Conservation (phyloP, 306 rosid species). For the Calophaca sinica region DNA sequence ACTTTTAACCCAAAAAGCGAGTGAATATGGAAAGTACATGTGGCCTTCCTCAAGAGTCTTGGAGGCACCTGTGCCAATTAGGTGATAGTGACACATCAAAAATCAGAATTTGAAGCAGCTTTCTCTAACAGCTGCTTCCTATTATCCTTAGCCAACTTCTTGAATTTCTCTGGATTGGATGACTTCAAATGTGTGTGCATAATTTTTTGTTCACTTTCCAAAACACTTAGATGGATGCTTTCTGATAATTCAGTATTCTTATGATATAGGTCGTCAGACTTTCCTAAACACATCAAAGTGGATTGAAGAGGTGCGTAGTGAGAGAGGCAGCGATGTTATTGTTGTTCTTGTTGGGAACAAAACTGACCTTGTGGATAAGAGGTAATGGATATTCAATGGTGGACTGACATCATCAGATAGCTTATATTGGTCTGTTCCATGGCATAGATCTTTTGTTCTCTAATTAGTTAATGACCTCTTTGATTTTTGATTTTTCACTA, state of each 20-base stretch:
- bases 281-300: slow-evolving; percentile 83
- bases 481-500: slow-evolving; percentile 17
- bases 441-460: slow-evolving; percentile 35
- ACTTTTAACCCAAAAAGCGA: slow-evolving; percentile 9
- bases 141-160: slow-evolving; percentile 25
- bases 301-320: slow-evolving; percentile 95
- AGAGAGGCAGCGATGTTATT: slow-evolving; percentile 88
- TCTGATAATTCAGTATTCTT: slow-evolving; percentile 41
- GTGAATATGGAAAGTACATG: slow-evolving; percentile 12
- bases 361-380: slow-evolving; percentile 93
- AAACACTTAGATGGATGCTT: slow-evolving; percentile 36
- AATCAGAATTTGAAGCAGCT: slow-evolving; percentile 18
- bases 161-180: slow-evolving; percentile 34
- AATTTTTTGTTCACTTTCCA: slow-evolving; percentile 25
- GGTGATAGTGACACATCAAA: slow-evolving; percentile 9
- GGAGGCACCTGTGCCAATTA: slow-evolving; percentile 12
- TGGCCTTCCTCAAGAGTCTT: slow-evolving; percentile 13
- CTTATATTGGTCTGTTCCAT: slow-evolving; percentile 12
- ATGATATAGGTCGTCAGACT: slow-evolving; percentile 71
- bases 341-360: slow-evolving; percentile 90
- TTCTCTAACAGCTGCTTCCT: background rate
- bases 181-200: slow-evolving; percentile 29
- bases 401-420: slow-evolving; percentile 27
- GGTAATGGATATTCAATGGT: slow-evolving; percentile 55
- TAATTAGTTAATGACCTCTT: background rate